Base-by-base conservation (phyloP, 1,284 basidiomycete species). In the Anthracocystis setariae region DNA sequence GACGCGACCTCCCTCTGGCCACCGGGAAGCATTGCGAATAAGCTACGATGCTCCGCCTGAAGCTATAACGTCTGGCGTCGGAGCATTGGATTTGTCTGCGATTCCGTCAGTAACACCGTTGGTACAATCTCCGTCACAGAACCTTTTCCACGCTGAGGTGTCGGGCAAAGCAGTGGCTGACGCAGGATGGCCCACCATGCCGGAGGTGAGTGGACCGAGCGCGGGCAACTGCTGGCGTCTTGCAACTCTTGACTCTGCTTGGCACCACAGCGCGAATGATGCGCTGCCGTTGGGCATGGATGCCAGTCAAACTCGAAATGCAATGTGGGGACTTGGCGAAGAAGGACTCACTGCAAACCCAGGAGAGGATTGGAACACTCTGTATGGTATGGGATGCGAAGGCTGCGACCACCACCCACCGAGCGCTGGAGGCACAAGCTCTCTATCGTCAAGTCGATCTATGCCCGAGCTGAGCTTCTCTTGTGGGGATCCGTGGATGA, bases 321-420 rank as follows among this genome's bases (percentile, higher is more conserved):
- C 57, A 5, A 57, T 57, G 45, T 67, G 64, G 58, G 50, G 58
- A 2, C 23, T 32, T 10, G 17, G 38, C 21, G 18, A 39, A 3
- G 13, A 35, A 8, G 25, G 20, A 13, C 0, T 4, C 2, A 15
- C 8, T 12, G 18, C 37, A 12, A 44, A 18, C 23, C 13, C 42
- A 1, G 49, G 42, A 15, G 10, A 10, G 12, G 45, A 44, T 8
- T 51, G 45, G 40, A 40, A 15, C 9, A 35, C 46, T 15, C 15
- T 38, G 0, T 25, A 32, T 24, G n/a, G 13, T 23, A 15, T 18
- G 21, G 55, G 40, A 8, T 24, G 9, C 3, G 32, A 47, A 2
- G 44, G 50, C 5, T 23, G 45, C n/a, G 42, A 50, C 8, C 37
- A 35, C 10, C 37, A 35, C 10, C 21, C 39, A 8, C 18, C 42